A percentile compares a stretch with the other conserved stretches of the same genome.
These are phyloP conservation scores for Nidula microcarpa DNA, from an alignment of 768 basidiomycete genomes.

Conservation along the genomic window DNA sequence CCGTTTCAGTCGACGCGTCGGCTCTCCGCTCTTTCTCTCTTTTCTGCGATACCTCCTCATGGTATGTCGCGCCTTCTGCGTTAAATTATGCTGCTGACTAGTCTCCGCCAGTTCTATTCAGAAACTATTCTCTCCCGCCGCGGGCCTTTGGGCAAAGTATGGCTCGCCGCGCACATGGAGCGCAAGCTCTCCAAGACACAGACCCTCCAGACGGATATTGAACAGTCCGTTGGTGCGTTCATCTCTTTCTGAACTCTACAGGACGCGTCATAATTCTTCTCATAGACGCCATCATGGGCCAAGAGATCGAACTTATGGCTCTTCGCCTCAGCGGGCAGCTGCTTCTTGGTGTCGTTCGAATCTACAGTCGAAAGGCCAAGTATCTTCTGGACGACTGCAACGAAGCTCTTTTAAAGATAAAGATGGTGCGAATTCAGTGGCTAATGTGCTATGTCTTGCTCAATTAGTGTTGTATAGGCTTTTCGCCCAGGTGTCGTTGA, in stretches of 20 bases:
- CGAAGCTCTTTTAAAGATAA: slow-evolving; percentile 91
- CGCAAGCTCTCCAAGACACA: slow-evolving; percentile 95
- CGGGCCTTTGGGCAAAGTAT: slow-evolving; percentile 94
- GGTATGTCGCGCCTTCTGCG: neutral
- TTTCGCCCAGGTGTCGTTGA: slow-evolving; percentile 96
- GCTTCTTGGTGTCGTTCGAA: slow-evolving; percentile 93
- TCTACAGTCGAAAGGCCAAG: slow-evolving; percentile 97
- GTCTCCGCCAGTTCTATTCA: slow-evolving; percentile 72
- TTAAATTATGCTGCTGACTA: neutral
- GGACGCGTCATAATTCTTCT: neutral
- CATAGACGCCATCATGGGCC: slow-evolving; percentile 87
- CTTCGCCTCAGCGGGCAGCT: slow-evolving; percentile 96
- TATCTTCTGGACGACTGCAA: slow-evolving; percentile 98
- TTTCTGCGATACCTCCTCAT: neutral
- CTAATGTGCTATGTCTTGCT: neutral
- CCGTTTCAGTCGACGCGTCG: no score
- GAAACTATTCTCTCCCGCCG: slow-evolving; percentile 92
- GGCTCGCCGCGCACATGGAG: slow-evolving; percentile 99
- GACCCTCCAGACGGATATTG: slow-evolving; percentile 92
- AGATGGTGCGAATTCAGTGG: slow-evolving; percentile 62
- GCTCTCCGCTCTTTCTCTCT: neutral
- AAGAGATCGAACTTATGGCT: slow-evolving; percentile 91
- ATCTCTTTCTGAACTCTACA: neutral
- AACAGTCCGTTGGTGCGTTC: slow-evolving; percentile 80
- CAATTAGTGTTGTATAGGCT: slow-evolving; percentile 45